Base-by-base conservation (phyloP, 163 green algal genomes). In the Volvox carteri region DNA sequence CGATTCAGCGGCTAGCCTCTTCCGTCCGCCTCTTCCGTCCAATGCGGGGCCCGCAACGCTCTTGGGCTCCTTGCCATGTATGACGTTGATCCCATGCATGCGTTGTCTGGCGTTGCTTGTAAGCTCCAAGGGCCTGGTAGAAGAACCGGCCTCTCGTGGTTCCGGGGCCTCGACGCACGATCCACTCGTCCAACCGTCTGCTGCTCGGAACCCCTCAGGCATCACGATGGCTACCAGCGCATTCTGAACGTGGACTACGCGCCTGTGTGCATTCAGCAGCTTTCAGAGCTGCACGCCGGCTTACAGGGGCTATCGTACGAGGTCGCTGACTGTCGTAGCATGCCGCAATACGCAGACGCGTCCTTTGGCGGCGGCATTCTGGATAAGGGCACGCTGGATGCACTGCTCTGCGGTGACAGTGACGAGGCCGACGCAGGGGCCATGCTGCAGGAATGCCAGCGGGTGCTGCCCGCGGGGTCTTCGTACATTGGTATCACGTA, bases 351-450 rank as follows among this genome's bases (percentile, higher is more conserved):
- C 46, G 62, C 0, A 9, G 78, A 83, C 78, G 50, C 54, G 25
- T 67, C 41, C 28, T 95, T 93, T 75, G 84, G 50, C n/a, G 79
- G 80, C 65, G 89, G 87, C n/a, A 62, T 95, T 12, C 75, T 95
- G 42, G 93, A 96, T 86, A 96, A 96, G 56, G 93, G 93, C 50
- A 93, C 93, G 0, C 48, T 96, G 50, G 93, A 96, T 62, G 93
- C 93, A 73, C 79, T 95, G 86, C 67, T 95, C 52, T 96, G 93
- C 83, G 93, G 91, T 5, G 93, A 95, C 42, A 58, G 33, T 12
- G 93, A 89, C 21, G 92, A 89, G 35, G 35, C 35, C 4, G 89
- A 94, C 42, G 89, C 88, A 21, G 44, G 48, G 21, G 81, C 68
- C 11, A 90, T 95, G 75, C 56, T 96, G 30, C 30, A 9, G 19